Evolutionary conservation across 768 basidiomycete species (phyloP), one percentile per base, ranked within the genome.

Genomic region (Kwoniella dejecticola): DNA sequence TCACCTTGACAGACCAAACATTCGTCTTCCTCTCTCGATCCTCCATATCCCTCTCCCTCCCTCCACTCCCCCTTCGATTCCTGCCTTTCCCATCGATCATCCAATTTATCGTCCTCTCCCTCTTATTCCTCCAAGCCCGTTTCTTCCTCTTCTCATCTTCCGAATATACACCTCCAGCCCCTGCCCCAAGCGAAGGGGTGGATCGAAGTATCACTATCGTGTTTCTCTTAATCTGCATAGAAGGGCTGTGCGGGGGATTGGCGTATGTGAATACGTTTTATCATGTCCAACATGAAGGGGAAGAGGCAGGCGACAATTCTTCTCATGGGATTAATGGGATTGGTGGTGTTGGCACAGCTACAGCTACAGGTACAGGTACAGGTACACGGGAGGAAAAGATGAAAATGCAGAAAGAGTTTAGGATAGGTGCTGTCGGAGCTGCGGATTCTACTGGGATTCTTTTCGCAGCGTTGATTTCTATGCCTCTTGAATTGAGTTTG

Each of bases 1-100:
- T n/a, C n/a, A n/a, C n/a, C n/a, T n/a, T n/a, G 53, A 24, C 59
- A 75, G 76, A 79, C 61, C 79, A 82, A 82, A 85, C 89, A 21
- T 90, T 90, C 41, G 94, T 96, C 46, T 96, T 97, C 81, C 75
- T 97, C 61, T 95, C 94, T 4, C 88, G 94, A 3, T 95, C 94
- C 0, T 88, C 90, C 7, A 88, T 94, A 59, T 89, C 91, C 6
- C 79, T 94, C 40, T 90, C 90, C 12, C 64, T 96, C 11, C 90
- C 90, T 0, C 85, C 93, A 0, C 81, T 96, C 4, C 91, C 92
- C 0, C 75, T 81, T 17, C 81, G 79, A 0, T 79, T 90, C 7
- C 84, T 98, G 12, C 80, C 88, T 2, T 72, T 91, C 2, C 94
- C 94, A 4, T 86, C 91, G 0, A 78, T 91, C 36, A 73, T 88